Base-by-base conservation (phyloP, 495 filamentous ascomycete genomes). In the Sphaerosporella brunnea region DNA sequence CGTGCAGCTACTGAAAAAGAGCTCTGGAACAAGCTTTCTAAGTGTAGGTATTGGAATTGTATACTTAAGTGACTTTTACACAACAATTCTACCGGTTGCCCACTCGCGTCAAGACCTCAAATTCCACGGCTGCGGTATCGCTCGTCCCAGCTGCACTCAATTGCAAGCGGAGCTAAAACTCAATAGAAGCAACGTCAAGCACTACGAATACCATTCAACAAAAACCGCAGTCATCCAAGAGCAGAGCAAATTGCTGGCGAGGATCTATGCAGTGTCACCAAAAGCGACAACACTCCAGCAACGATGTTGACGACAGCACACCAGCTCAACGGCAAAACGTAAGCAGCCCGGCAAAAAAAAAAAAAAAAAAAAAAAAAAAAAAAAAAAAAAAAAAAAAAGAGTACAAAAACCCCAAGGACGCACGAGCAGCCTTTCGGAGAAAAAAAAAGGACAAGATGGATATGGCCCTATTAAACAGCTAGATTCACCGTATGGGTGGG, bases 401-500 rank as follows among this genome's bases (percentile, higher is more conserved):
- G n/a, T n/a, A 26, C 23, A 42, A 41, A 5, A 51, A 54, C 7
- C 35, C 18, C 16, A 52, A 24, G 36, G 41, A 47, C 35, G 20
- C 35, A 9, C 35, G 4, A 18, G 35, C 8, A 18, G 35, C 7
- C 5, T 32, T 32, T 32, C 5, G 28, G n/a, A n/a, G n/a, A n/a
- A n/a, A n/a, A 5, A 13, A 32, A 5, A 20, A 11, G 5, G 11
- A 43, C 7, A 10, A 43, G 23, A 11, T 21, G 20, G 39, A 43
- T 19, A 19, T 43, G 39, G 11, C 39, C 5, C 37, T 55, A 20
- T 41, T 58, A 15, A 41, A 55, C 16, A 49, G 58, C 36, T 60
- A 58, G 34, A 58, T 53, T 39, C 24, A 58, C 34, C 35, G 47
- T 36, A 51, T 54, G 46, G 52, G 40, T 32, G 43, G 53, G 28